These are phyloP conservation scores for Galerina sulciceps DNA, from an alignment of 768 basidiomycete species.

Conservation along the genomic window DNA sequence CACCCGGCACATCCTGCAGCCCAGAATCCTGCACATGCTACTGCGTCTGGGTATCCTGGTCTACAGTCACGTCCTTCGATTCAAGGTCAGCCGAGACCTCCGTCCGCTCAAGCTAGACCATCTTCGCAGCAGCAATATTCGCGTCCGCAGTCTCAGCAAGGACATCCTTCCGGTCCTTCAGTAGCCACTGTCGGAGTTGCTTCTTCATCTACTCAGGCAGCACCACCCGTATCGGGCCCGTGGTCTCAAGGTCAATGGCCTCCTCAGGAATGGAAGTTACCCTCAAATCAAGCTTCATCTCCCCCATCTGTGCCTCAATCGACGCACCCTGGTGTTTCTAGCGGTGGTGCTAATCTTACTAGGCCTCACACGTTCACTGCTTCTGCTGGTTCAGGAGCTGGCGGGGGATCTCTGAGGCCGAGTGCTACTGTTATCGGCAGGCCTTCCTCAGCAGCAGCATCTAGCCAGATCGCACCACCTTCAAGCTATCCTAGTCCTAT, in stretches of 20 bases:
- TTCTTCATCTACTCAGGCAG: not conserved
- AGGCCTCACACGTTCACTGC: conserved; percentile 35
- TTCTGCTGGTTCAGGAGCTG: conserved; percentile 2
- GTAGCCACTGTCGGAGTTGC: not conserved
- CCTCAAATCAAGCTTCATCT: conserved; percentile 18
- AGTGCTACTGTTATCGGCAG: conserved; percentile 6
- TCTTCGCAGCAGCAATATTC: not conserved
- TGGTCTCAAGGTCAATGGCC: conserved; percentile 44
- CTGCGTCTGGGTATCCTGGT: not conserved
- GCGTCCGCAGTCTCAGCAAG: conserved; percentile 19
- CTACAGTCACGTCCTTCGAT: not conserved
- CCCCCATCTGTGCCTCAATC: conserved; percentile 14
- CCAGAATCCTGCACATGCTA: conserved; percentile 1
- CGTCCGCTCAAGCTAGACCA: conserved; percentile 2
- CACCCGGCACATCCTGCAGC: conserved; percentile 36
- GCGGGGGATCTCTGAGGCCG: conserved; percentile 13
- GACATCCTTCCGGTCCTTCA: not conserved
- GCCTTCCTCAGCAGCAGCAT: conserved; percentile 12
- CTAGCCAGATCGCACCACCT: conserved; percentile 4
- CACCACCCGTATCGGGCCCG: conserved; percentile 7
- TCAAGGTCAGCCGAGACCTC: not conserved
- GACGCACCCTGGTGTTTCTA: conserved; percentile 16
- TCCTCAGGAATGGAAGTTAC: conserved; percentile 44
- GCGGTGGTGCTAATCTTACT: conserved; percentile 34
- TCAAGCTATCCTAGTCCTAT: not conserved